These are phyloP conservation scores for Neonectria punicea DNA, from an alignment of 2,329 filamentous ascomycete species.

Conservation along the genomic window DNA sequence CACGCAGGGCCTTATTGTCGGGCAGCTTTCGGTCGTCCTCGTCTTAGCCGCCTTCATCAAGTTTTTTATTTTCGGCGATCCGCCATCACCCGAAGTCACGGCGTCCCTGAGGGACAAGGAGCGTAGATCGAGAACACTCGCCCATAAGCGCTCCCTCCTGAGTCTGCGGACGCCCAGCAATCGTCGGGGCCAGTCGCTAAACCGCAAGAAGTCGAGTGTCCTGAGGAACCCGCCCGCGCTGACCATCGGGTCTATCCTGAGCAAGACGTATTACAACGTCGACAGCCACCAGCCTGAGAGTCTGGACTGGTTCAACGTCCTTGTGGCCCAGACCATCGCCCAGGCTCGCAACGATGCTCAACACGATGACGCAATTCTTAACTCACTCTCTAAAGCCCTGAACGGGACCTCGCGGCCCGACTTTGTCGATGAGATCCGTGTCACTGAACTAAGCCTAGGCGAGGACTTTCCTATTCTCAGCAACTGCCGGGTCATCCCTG, in stretches of 20 bases:
- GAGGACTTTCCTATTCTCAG: constrained; percentile 99
- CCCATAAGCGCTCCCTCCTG: constrained; percentile 79
- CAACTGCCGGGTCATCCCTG: constrained; percentile 94
- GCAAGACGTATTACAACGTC: constrained; percentile 98
- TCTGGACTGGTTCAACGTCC: constrained; percentile 98
- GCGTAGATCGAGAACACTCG: constrained; percentile 76
- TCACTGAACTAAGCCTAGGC: constrained; percentile 92
- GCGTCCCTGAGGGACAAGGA: constrained; percentile 80
- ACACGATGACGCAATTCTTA: constrained; percentile 89
- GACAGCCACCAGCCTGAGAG: constrained; percentile 96
- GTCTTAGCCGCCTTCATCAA: constrained; percentile 96
- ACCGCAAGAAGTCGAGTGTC: constrained; percentile 76
- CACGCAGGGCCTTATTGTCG: constrained; percentile 91
- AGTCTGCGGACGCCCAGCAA: constrained; percentile 63
- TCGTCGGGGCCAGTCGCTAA: constrained; percentile 58
- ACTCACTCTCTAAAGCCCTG: constrained; percentile 83
- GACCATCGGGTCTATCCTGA: constrained; percentile 92
- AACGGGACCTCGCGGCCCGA: constrained; percentile 90
- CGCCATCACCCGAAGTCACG: constrained; percentile 83
- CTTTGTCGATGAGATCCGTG: constrained; percentile 91
- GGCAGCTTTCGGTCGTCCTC: constrained; percentile 91
- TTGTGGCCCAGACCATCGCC: constrained; percentile 95
- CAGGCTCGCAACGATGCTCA: constrained; percentile 94
- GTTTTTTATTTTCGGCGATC: constrained; percentile 99
- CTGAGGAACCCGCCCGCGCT: constrained; percentile 78